Base-by-base conservation (phyloP, 1,284 basidiomycete genomes). In the Tylopilus orsonianus region DNA sequence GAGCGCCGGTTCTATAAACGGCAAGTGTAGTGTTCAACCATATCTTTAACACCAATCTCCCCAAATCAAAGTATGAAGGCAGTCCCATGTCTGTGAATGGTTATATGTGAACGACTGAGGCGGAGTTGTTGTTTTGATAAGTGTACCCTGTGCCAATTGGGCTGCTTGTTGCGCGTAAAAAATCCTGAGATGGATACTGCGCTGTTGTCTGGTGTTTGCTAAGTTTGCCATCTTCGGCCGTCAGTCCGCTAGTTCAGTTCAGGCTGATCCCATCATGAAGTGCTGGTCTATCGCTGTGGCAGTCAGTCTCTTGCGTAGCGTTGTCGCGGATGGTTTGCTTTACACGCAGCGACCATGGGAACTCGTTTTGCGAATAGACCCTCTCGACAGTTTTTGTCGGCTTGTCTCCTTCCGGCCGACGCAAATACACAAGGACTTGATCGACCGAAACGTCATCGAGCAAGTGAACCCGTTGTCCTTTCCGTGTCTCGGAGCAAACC, bases 21-120 rank as follows among this genome's bases (percentile, higher is more conserved):
- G 65, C 44, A 67, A 37, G 55, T 33, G 29, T 59, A 58, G 57
- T 56, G 44, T 63, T 63, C 34, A 14, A 14, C 23, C 27, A n/a
- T n/a, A n/a, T n/a, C n/a, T 30, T 22, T 10, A 12, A 16, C 18
- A 16, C 33, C 16, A 19, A 26, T 26, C 24, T 26, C 24, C 19
- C 13, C n/a, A n/a, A n/a, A n/a, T 18, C 27, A 9, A n/a, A 18
- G 19, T 16, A 16, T 3, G 16, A 29, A 29, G 22, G 36, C 29
- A n/a, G 41, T 35, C 22, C 9, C 6, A n/a, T 33, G 16, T 20
- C 20, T 33, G 30, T 38, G 49, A n/a, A 33, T 35, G 4, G 24
- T 36, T 10, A 16, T 44, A 19, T 33, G 24, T 41, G 34, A 49
- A 48, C 20, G 19, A 29, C 26, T 22, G 22, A 4, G 4, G 20